Evolutionary conservation across 805 yeast genomes (phyloP).

Genomic region (Isabelozyma heimii): DNA sequence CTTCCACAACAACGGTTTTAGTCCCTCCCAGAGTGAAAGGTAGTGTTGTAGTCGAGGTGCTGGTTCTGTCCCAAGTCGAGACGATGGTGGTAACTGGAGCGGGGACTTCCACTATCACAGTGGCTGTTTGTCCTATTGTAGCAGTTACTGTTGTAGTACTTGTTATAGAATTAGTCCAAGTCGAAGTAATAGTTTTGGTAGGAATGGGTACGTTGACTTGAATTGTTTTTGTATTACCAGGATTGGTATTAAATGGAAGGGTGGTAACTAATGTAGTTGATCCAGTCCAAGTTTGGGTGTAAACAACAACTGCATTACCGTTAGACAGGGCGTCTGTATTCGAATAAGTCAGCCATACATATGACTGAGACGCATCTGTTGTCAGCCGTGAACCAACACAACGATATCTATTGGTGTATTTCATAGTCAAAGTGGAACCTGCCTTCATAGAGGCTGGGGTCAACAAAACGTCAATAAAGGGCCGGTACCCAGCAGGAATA

Average conservation of each 20-base stretch:
- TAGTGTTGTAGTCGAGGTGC: too few relatives aligned
- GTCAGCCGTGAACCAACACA: too few relatives aligned
- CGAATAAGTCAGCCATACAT: not conserved
- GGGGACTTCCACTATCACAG: slow-evolving; percentile 10
- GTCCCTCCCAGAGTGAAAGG: too few relatives aligned
- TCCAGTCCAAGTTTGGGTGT: slow-evolving; percentile 11
- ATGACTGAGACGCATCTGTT: too few relatives aligned
- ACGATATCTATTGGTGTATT: not conserved
- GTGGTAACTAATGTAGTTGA: slow-evolving; percentile 6
- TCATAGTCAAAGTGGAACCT: not conserved
- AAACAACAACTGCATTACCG: not conserved
- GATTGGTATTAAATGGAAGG: slow-evolving; percentile 1
- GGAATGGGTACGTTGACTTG: slow-evolving; percentile 14
- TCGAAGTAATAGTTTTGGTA: slow-evolving; percentile 10
- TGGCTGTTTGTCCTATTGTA: slow-evolving; percentile 7
- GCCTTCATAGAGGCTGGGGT: not conserved
- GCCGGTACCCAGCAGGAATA: not conserved
- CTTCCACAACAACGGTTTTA: too few relatives aligned
- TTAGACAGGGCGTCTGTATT: not conserved
- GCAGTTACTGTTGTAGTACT: slow-evolving; percentile 6
- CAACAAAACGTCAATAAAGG: not conserved
- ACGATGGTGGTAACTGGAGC: not conserved
- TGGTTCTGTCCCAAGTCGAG: too few relatives aligned
- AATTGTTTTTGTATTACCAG: slow-evolving; percentile 10
- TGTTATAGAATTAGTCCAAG: slow-evolving; percentile 10